A percentile compares a stretch with the other conserved stretches of the same genome.
These are phyloP conservation scores for Candida hispaniensis DNA, from an alignment of 805 yeast species.

Conservation along the genomic window DNA sequence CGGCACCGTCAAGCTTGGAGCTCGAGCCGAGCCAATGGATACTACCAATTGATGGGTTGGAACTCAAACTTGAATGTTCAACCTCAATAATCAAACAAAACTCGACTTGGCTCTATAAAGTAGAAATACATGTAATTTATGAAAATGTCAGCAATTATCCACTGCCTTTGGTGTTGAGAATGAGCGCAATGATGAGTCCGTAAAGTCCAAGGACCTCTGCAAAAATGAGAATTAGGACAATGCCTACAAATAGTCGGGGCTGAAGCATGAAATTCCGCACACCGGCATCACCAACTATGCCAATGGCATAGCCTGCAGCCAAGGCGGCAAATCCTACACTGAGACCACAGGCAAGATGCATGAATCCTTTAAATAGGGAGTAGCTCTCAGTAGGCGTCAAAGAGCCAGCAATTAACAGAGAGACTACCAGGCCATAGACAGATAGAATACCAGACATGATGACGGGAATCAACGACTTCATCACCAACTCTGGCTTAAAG, in stretches of 20 bases:
- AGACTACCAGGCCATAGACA: constrained; percentile 93
- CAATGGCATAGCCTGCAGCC: constrained; percentile 94
- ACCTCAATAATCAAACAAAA: no score
- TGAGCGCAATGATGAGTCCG: constrained; percentile 92
- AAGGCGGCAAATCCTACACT: constrained; percentile 94
- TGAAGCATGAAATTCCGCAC: constrained; percentile 82
- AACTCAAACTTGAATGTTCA: no score
- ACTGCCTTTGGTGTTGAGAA: constrained; percentile 80
- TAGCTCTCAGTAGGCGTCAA: constrained; percentile 68
- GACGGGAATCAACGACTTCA: constrained; percentile 87
- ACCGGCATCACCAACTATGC: constrained; percentile 89
- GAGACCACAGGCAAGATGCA: constrained; percentile 94
- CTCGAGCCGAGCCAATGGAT: constrained; percentile 29
- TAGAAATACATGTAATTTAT: no score
- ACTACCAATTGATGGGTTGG: constrained; percentile 23
- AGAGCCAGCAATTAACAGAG: constrained; percentile 82
- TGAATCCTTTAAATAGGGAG: constrained; percentile 88
- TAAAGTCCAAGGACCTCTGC: constrained; percentile 85
- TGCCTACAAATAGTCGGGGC: constrained; percentile 80
- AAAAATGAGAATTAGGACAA: constrained; percentile 77
- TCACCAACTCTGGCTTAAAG: constrained; percentile 90
- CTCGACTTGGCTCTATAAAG: no score
- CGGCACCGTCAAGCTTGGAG: constrained; percentile 56
- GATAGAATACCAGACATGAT: constrained; percentile 97
- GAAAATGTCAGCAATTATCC: constrained; percentile 30